Evolutionary conservation across 2,329 filamentous ascomycete genomes (phyloP), one percentile per base, ranked within the genome.

Genomic region (Colletotrichum tofieldiae): DNA sequence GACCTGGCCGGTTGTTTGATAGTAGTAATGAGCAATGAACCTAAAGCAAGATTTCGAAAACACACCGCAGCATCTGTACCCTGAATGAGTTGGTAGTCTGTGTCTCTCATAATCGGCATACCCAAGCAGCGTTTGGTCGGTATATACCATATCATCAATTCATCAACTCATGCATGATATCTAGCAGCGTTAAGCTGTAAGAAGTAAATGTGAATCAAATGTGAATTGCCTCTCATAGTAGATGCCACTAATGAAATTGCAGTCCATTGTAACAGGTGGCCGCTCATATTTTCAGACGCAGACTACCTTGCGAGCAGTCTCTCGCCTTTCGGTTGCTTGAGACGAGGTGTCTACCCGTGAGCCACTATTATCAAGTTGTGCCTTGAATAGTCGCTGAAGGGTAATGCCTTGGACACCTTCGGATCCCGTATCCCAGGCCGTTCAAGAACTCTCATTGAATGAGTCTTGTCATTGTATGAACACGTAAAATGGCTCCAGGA

Each of bases 1-100:
- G 54, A 55, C 32, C 35, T 23, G 26, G 56, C 49, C n/a, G 35
- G 59, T 20, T 56, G 56, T 58, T 67, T 47, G 66, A 47, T 51
- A 62, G 62, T 66, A 70, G 52, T 66, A 67, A 71, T 67, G 70
- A 72, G 70, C 65, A 70, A 70, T 65, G 70, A 67, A 67, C 32
- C 47, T 49, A 55, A 54, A 70, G 16, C 35, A 60, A 55, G 32
- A 72, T 43, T 61, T 60, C 23, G 47, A n/a, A n/a, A n/a, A n/a
- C 12, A 47, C 26, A 45, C 7, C 9, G 8, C 29, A 51, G 18
- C 6, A 26, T 45, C 9, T 29, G 14, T 41, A 5, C 18, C 7
- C n/a, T 16, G 6, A 39, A 6, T 14, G 4, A 23, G 35, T 20
- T n/a, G 6, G 5, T 56, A 20, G 5, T 39, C 2, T 5, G 11